Evolutionary conservation across 306 rosid species (phyloP), one percentile per base, ranked within the genome.

Genomic region (Gastrolobium bilobum): DNA sequence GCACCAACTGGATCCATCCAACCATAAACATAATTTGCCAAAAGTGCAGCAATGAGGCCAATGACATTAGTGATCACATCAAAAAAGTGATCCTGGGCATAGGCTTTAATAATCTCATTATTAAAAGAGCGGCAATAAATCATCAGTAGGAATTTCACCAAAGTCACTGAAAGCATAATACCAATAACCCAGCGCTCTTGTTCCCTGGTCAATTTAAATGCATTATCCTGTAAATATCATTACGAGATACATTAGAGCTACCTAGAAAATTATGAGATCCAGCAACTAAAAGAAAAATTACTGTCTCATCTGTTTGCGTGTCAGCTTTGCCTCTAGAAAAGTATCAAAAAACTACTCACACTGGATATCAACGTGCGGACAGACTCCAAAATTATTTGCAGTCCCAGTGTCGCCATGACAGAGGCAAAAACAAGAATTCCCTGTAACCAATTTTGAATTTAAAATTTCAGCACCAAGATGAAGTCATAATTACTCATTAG

Each of bases 1-100:
- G 99, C 99, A 76, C 99, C 99, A 50, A 93, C 89, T 13, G 99
- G 99, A 59, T 96, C 99, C 90, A 96, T 89, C 99, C 99, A 96
- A 71, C 51, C 94, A 66, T 82, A 88, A 75, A 96, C 47, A 66
- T 89, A 91, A 69, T 93, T 89, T 62, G 99, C 99, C 52, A 96
- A 88, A 70, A 96, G 97, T 35, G 95, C 97, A 74, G 99, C 98
- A 54, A 90, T 75, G 43, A 96, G 99, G 53, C 99, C 99, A 81
- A 91, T 96, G 53, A 89, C 48, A 70, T 96, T 96, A n/a, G 99
- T 96, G 78, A 93, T 86, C 69, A 96, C 99, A 88, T 96, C 99
- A 75, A 96, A 96, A 71, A 96, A 91, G 85, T 96, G 99, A 87
- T 96, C 99, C 67, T 89, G 99, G 68, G 99, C 99, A 75, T 96